These are phyloP conservation scores for Elsinoe ampelina DNA, from an alignment of 2,329 filamentous ascomycete genomes.

Conservation along the genomic window DNA sequence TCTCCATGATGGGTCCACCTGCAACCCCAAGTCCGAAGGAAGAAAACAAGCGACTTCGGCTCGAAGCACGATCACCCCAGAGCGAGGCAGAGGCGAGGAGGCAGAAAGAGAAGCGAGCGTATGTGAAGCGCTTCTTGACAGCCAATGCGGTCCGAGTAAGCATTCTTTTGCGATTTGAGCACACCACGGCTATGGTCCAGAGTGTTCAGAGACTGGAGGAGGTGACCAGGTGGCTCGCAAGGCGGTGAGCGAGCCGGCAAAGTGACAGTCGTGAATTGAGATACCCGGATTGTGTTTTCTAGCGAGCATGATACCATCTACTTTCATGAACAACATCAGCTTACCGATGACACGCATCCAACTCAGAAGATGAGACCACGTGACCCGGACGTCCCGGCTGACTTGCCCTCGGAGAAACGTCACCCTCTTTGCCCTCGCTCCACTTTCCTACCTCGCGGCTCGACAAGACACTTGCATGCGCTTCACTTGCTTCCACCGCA, in stretches of 20 bases:
- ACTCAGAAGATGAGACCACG: neutral
- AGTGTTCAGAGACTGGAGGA: conserved; percentile 23
- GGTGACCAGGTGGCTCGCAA: conserved; percentile 18
- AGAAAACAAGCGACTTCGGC: neutral
- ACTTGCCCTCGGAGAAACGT: neutral
- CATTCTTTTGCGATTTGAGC: conserved; percentile 25
- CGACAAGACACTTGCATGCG: no score
- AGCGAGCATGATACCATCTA: neutral
- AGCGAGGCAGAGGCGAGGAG: neutral
- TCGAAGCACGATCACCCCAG: neutral
- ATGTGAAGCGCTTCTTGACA: conserved; percentile 20
- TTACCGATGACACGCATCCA: neutral
- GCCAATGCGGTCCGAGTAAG: conserved; percentile 25
- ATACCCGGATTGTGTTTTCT: neutral
- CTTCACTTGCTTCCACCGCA: no score
- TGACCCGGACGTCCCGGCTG: neutral
- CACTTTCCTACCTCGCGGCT: neutral
- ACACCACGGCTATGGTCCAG: conserved; percentile 21
- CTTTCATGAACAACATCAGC: neutral
- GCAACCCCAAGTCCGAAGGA: neutral
- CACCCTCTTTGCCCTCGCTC: neutral
- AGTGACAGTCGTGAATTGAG: neutral
- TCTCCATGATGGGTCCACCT: neutral
- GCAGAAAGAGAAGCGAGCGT: conserved; percentile 5
- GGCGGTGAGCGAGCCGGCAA: neutral